Evolutionary conservation across 495 filamentous ascomycete genomes (phyloP).

Genomic region (Penicillium odoratum): DNA sequence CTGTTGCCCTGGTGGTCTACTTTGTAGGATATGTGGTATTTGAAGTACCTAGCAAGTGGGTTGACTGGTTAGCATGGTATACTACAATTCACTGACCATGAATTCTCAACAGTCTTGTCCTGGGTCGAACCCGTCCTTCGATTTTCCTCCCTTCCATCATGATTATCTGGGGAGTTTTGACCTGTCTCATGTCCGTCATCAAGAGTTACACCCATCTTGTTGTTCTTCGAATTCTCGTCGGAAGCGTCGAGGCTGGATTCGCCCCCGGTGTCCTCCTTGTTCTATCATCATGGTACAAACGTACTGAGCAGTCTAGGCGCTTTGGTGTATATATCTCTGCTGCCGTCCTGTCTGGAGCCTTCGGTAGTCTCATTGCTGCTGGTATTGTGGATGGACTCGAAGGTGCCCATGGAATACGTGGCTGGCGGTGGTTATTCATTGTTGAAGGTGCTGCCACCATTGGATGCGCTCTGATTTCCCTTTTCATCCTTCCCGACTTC

Average conservation of each 20-base stretch:
- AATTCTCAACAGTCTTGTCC: conserved; percentile 35
- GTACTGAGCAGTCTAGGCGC: conserved; percentile 49
- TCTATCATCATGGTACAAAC: conserved; percentile 53
- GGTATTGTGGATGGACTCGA: conserved; percentile 32
- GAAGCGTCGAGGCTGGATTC: conserved; percentile 45
- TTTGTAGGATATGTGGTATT: conserved; percentile 47
- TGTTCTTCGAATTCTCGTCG: conserved; percentile 35
- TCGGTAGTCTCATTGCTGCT: conserved; percentile 52
- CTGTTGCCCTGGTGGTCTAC: conserved; percentile 40
- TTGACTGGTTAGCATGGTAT: not conserved
- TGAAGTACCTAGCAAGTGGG: conserved; percentile 43
- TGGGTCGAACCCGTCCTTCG: conserved; percentile 40
- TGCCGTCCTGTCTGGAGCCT: conserved; percentile 49
- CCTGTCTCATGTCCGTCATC: conserved; percentile 44
- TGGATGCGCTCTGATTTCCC: conserved; percentile 23
- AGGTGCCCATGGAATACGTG: conserved; percentile 52
- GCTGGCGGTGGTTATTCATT: conserved; percentile 73
- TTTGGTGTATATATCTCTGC: conserved; percentile 53
- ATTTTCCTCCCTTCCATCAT: conserved; percentile 48
- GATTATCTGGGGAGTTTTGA: conserved; percentile 39
- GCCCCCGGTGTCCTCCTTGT: conserved; percentile 46
- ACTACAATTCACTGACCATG: not conserved
- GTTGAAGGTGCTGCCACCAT: conserved; percentile 63
- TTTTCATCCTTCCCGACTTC: conserved; percentile 35
- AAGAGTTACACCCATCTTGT: conserved; percentile 44